Evolutionary conservation across 1,284 basidiomycete genomes (phyloP).

Genomic region (Hortiboletus rubellus): DNA sequence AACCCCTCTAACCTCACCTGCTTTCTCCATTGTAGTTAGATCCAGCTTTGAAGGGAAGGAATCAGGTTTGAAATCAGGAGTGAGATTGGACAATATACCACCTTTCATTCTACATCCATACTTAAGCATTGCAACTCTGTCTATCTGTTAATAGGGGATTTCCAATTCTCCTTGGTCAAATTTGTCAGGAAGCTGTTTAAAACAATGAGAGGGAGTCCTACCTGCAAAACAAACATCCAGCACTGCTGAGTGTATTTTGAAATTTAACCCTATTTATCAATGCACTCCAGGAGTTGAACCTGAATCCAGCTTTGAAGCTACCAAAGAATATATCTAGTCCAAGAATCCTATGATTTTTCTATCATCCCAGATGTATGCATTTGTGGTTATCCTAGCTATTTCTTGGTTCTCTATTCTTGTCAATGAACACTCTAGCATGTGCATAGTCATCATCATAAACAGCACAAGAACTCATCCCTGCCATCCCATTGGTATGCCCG

Average conservation of each 20-base stretch:
- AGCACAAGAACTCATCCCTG: no score
- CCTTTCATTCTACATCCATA: no score
- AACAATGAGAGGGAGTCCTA: neutral
- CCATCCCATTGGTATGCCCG: neutral
- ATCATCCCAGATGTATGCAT: neutral
- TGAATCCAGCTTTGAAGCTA: neutral
- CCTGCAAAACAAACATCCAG: no score
- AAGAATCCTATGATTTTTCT: neutral
- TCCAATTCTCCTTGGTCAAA: neutral
- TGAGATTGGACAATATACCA: no score
- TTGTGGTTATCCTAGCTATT: neutral
- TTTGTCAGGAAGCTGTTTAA: neutral
- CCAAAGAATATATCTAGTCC: neutral
- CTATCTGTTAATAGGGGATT: neutral
- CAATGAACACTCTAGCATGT: no score
- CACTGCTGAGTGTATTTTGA: neutral
- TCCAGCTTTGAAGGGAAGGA: no score
- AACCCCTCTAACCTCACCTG: no score
- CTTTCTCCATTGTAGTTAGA: no score
- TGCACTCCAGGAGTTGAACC: neutral
- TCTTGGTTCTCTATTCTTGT: no score
- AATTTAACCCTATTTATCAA: neutral
- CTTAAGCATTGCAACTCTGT: neutral
- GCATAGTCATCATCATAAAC: no score
- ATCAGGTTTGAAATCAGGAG: no score